phyloP scores from a whole-genome alignment of 148 eudicot genomes.

The Dianthus caryophyllus region DNA sequence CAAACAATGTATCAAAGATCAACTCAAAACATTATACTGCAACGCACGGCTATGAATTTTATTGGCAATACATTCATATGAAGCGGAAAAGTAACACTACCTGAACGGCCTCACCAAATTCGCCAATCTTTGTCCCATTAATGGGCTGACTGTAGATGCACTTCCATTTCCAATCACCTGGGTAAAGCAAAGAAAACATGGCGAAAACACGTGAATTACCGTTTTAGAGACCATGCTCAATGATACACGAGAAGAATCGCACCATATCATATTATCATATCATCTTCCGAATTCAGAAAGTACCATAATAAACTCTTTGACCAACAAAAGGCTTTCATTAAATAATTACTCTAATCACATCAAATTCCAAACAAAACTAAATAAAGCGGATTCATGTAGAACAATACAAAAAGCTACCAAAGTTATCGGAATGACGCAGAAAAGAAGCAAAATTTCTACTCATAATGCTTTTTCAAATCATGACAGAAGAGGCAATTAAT shows the following conservation, averaged over 20 bases:
- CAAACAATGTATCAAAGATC: background rate
- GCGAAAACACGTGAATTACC: background rate
- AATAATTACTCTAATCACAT: too few relatives aligned
- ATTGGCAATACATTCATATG: background rate
- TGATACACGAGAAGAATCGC: background rate
- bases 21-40: background rate
- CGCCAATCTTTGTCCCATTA: conserved; percentile 53
- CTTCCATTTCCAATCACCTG: conserved; percentile 62
- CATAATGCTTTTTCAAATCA: too few relatives aligned
- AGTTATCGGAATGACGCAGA: background rate
- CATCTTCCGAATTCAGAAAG: background rate
- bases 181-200: background rate
- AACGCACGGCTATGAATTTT: background rate
- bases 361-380: background rate
- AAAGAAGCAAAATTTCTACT: background rate
- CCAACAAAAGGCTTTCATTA: background rate
- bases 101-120: conserved; percentile 75
- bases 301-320: background rate
- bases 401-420: background rate
- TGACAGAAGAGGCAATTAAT: too few relatives aligned
- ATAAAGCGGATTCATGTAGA: background rate
- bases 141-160: conserved; percentile 42
- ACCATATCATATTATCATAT: background rate
- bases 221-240: background rate
- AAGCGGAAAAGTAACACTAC: conserved; percentile 25